Base-by-base conservation (phyloP, 192 early-diverging fungal species). In the Phlyctochytrium planicorne region DNA sequence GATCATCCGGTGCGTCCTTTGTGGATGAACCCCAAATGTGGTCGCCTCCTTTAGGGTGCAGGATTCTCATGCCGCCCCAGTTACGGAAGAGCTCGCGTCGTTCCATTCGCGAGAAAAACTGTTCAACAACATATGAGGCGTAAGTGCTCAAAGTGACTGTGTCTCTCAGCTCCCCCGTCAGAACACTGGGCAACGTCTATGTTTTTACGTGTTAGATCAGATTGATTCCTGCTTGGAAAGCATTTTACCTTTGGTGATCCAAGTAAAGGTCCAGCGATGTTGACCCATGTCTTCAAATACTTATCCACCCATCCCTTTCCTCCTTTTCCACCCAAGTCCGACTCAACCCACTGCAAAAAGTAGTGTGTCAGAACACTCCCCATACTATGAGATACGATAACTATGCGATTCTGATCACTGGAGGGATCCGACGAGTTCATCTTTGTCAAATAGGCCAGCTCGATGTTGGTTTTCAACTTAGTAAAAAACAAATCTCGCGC, bases 291-390 rank as follows among this genome's bases (percentile, higher is more conserved):
- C 65, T 90, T 84, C 50, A 97, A 82, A 52, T 95, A 87, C 29
- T 87, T 75, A 25, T 91, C 88, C 14, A 85, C 80, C 94, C 94
- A 97, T 23, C 75, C 73, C 1, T 72, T 64, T 1, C 91, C 91
- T 60, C 85, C 91, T 12, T 86, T 78, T 3, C 90, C 93, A 52
- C 93, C 80, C 10, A 71, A 3, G 0, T 80, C 70, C 1, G 83
- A 84, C 70, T 90, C 87, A 1, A 88, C 91, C 94, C 94, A 97
- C 52, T 89, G 89, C 65, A 95, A 78, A 75, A 97, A 97, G 71
- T 95, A 93, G 40, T 84, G 83, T 31, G 90, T 77, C 2, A 95
- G 82, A 56, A 77, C 79, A 1, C 83, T 65, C 67, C 90, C 90
- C 89, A 92, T 89, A 1, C 82, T 85, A 69, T 92, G 90, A 4